Base-by-base conservation (phyloP, 495 filamentous ascomycete genomes). In the Aspergillus haitiensis region DNA sequence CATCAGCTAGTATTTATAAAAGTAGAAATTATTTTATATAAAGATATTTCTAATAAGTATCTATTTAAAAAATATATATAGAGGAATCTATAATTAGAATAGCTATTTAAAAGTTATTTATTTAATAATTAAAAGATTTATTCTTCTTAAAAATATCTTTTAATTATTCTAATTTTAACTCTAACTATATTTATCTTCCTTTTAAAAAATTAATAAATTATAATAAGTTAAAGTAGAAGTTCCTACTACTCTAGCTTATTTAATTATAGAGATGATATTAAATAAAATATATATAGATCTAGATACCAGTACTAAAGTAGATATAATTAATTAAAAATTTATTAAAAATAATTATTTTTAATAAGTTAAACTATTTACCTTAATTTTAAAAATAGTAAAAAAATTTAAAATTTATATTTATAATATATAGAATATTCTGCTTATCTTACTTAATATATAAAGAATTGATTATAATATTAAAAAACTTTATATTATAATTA, bases 311-410 rank as follows among this genome's bases (percentile, higher is more conserved):
- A 33, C 32, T 12, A 49, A 49, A 33, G 8, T 49, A 58, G 6
- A 33, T 49, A 49, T 58, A 31, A 33, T 48, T 34, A 34, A 49
- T 58, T 40, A 58, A 35, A 48, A 32, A n/a, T 21, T 58, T 49
- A 58, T 27, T 1, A 27, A 27, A 27, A 27, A 3, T 1, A 1
- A 27, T 27, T 27, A 27, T 3, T 27, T 27, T 27, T 27, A 27
- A 27, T 27, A 27, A 27, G 21, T 27, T 27, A 27, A 27, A 27
- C 3, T 27, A 27, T 27, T 27, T 27, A 27, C 3, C 1, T 27
- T 27, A 27, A 27, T 27, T 27, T 27, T 27, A 27, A 27, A 27
- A 27, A 3, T 27, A 27, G 3, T 27, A 27, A 27, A 27, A 1
- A 27, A 27, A 27, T 3, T 27, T 1, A 27, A 27, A 27, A 1